Conservation (phyloP, 1,284 basidiomycete genomes). For the Mycosarcoma maydis region DNA sequence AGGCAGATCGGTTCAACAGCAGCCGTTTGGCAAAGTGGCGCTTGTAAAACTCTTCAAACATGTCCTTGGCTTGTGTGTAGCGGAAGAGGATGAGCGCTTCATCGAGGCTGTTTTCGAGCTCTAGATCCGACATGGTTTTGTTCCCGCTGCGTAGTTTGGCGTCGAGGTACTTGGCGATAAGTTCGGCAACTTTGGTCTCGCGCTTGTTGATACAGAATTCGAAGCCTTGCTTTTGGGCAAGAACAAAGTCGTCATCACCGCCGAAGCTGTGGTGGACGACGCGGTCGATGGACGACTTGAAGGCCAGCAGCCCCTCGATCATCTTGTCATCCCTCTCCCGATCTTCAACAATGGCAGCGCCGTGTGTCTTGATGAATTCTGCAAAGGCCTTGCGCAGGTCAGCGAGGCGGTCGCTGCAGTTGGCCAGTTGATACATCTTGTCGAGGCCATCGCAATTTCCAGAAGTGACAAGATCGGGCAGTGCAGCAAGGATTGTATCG, state of each 20-base stretch:
- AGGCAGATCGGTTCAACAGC: constrained; percentile 84
- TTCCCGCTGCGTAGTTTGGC: constrained; percentile 85
- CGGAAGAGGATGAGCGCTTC: constrained; percentile 84
- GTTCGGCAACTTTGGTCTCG: constrained; percentile 88
- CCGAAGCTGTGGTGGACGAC: constrained; percentile 44
- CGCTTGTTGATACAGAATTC: constrained; percentile 81
- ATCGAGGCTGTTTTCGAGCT: constrained; percentile 78
- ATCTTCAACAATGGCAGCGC: constrained; percentile 54
- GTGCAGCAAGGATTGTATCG: constrained; percentile 31
- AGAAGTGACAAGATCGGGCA: constrained; percentile 46
- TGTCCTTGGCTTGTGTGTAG: constrained; percentile 73
- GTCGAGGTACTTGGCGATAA: constrained; percentile 92
- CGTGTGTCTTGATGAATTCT: constrained; percentile 46
- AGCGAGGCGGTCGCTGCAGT: constrained; percentile 36
- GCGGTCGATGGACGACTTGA: constrained; percentile 49
- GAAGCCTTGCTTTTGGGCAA: constrained; percentile 76
- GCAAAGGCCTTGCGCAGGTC: constrained; percentile 46
- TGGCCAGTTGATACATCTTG: constrained; percentile 39
- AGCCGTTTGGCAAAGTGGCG: constrained; percentile 87
- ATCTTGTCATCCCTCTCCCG: constrained; percentile 56
- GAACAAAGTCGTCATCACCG: constrained; percentile 60
- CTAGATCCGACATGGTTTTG: constrained; percentile 75
- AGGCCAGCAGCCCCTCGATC: constrained; percentile 57
- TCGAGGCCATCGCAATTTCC: constrained; percentile 27
- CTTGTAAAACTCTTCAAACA: constrained; percentile 85